A percentile compares a stretch with the other conserved stretches of the same genome.
phyloP scores from a whole-genome alignment of 768 basidiomycete genomes.

The Agrocybe pediades region DNA sequence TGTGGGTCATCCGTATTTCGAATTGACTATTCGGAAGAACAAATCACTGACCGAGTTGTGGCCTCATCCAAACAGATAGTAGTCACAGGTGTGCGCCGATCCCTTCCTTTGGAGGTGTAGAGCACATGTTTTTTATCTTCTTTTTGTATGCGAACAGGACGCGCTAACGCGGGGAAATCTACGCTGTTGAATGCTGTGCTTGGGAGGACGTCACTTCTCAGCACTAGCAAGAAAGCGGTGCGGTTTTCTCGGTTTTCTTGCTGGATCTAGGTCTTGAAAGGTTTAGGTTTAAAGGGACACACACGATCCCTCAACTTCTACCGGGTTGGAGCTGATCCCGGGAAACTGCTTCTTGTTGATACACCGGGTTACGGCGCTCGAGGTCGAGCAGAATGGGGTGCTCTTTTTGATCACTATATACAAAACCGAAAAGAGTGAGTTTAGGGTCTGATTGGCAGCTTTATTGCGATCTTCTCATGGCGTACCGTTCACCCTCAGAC shows the following conservation, averaged over 20 bases:
- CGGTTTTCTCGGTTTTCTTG: constrained; percentile 22
- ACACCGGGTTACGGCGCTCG: constrained; percentile 80
- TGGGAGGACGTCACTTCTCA: constrained; percentile 54
- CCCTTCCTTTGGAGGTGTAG: not conserved
- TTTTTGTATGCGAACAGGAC: constrained; percentile 41
- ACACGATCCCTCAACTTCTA: constrained; percentile 75
- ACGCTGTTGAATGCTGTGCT: constrained; percentile 71
- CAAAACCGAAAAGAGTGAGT: constrained; percentile 62
- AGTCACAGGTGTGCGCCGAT: constrained; percentile 41
- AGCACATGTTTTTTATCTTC: not conserved
- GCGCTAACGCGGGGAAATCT: constrained; percentile 81
- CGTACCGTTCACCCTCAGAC: constrained; percentile 36
- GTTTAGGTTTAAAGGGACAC: constrained; percentile 52
- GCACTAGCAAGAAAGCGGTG: constrained; percentile 73
- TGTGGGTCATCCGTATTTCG: not conserved
- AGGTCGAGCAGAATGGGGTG: constrained; percentile 77
- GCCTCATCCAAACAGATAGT: constrained; percentile 34
- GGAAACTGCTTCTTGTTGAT: constrained; percentile 71
- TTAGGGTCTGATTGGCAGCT: not conserved
- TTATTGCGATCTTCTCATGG: constrained; percentile 4
- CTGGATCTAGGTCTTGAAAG: not conserved
- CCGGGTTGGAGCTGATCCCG: constrained; percentile 59
- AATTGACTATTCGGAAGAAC: not conserved
- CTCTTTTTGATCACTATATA: constrained; percentile 66
- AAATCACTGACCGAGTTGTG: not conserved